Base-by-base conservation (phyloP, 805 yeast genomes). In the Wickerhamiella kazuoi region DNA sequence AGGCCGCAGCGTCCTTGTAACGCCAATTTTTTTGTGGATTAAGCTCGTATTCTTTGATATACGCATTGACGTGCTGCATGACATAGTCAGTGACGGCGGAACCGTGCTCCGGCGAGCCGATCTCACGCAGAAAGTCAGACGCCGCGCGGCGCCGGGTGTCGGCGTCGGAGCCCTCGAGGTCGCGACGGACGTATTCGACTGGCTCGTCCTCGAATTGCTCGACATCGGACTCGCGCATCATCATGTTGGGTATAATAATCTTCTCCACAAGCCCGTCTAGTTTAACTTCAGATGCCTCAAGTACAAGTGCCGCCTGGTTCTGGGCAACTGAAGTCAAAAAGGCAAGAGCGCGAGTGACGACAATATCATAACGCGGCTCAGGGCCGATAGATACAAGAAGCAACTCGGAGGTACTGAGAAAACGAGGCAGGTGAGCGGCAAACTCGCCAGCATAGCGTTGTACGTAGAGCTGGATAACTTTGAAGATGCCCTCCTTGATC, bases 141-240 rank as follows among this genome's bases (percentile, higher is more conserved):
- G 96, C 76, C 0, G 94, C 75, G 49, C 93, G 74, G 58, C 96
- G 71, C 59, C 99, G 72, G 1, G 95, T 78, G 53, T 86, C 97
- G 13, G 79, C 71, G 55, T 87, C 97, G 0, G 94, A 76, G 4
- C 97, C 97, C 60, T 93, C 98, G 35, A 93, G 65, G 57, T 90
- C 98, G 44, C 94, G 70, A 52, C 97, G 71, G 17, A 86, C 86
- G 54, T 69, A 90, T 51, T 82, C 93, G 40, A 90, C 78, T 29
- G 98, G 98, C 54, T 90, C 98, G 59, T 90, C 98, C 59, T 90
- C 98, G 57, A 90, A 87, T 44, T 77, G 59, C 57, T 93, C 98
- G 51, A 82, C 83, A 54, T 90, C 99, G 2, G 79, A 67, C 41
- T 79, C 87, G 52, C 97, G 74, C 43, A 90, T 68, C 9, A 76